A percentile compares a stretch with the other conserved stretches of the same genome.
Evolutionary conservation across 371 early-diverging fungal species (phyloP).

Genomic region (Batkoa obscura): DNA sequence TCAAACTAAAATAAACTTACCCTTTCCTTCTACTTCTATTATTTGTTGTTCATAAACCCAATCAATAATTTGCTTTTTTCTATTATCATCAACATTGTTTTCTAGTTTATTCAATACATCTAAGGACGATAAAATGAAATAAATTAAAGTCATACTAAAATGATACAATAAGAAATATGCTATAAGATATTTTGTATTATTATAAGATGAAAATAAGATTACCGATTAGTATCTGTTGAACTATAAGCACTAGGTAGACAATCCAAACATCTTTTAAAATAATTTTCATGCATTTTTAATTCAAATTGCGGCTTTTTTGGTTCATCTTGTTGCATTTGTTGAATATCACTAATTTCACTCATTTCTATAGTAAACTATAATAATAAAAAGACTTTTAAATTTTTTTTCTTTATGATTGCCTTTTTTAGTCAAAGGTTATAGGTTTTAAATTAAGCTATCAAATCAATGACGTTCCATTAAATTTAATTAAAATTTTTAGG

Average conservation of each 20-base stretch:
- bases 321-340: too few species aligned
- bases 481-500: too few species aligned
- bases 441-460: too few species aligned
- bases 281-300: too few species aligned
- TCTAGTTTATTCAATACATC: slow-evolving; percentile 56
- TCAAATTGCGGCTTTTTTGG: too few species aligned
- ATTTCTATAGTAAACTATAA: too few species aligned
- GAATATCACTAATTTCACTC: too few species aligned
- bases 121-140: slow-evolving; percentile 59
- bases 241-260: slow-evolving; percentile 20
- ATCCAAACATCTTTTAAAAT: too few species aligned
- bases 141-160: slow-evolving; percentile 63
- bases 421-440: too few species aligned
- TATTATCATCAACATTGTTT: slow-evolving; percentile 18
- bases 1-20: slow-evolving; percentile 2
- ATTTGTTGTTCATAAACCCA: slow-evolving; percentile 94
- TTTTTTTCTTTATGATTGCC: too few species aligned
- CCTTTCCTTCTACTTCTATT: slow-evolving; percentile 13
- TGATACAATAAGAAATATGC: not conserved
- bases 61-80: slow-evolving; percentile 57
- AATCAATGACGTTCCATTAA: too few species aligned
- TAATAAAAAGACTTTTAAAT: too few species aligned
- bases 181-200: not conserved
- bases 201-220: slow-evolving; percentile 4
- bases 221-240: slow-evolving; percentile 61